Evolutionary conservation across 78 protist species (phyloP).

Genomic region (Tieghemostelium lacteum): DNA sequence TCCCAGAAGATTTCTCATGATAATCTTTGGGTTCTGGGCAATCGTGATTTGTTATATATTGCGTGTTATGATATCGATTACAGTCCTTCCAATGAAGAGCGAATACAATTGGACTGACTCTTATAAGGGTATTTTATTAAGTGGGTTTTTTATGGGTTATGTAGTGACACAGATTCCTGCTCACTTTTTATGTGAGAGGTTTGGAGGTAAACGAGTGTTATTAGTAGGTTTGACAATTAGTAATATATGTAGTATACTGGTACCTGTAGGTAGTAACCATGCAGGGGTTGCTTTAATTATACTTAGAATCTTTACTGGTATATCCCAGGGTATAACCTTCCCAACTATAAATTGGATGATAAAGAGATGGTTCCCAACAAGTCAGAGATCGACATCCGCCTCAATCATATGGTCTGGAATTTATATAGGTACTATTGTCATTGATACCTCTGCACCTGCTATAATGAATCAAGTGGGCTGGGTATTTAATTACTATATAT

Average conservation of each 20-base stretch:
- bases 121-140: slow-evolving; percentile 39
- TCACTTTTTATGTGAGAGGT: slow-evolving; percentile 19
- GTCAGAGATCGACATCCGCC: slow-evolving; percentile 30
- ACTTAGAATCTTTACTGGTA: slow-evolving; percentile 41
- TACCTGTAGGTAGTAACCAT: slow-evolving; percentile 23
- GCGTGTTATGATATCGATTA: slow-evolving; percentile 20
- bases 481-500: slow-evolving; percentile 30
- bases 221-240: slow-evolving; percentile 30
- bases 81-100: slow-evolving; percentile 27
- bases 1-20: slow-evolving; percentile 34
- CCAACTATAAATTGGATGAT: slow-evolving; percentile 75
- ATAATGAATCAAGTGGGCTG: slow-evolving; percentile 4
- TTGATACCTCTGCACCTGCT: slow-evolving; percentile 26
- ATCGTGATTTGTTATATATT: slow-evolving; percentile 18
- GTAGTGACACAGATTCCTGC: slow-evolving; percentile 41
- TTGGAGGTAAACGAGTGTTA: slow-evolving; percentile 62
- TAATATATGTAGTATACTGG: neutral
- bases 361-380: slow-evolving; percentile 42
- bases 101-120: slow-evolving; percentile 7
- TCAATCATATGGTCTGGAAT: slow-evolving; percentile 50
- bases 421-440: slow-evolving; percentile 41
- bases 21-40: neutral
- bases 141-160: slow-evolving; percentile 62
- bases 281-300: slow-evolving; percentile 18
- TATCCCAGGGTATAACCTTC: slow-evolving; percentile 36